A percentile compares a stretch with the other conserved stretches of the same genome.
These are phyloP conservation scores for Cnidoscolus chayamansa DNA, from an alignment of 441 rosid species.

Conservation along the genomic window DNA sequence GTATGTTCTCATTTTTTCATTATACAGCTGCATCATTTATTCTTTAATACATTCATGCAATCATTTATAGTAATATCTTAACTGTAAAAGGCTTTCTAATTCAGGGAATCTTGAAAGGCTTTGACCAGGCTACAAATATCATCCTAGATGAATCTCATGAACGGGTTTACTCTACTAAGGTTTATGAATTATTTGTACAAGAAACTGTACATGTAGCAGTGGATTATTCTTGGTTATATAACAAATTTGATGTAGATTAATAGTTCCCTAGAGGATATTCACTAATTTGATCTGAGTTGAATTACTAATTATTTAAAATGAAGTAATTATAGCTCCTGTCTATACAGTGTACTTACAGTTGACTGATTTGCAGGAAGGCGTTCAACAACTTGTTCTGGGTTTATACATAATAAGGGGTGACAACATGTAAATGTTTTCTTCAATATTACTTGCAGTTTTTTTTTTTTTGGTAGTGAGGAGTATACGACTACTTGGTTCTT, in stretches of 20 bases:
- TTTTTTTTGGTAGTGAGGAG: conserved; percentile 1
- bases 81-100: conserved; percentile 1
- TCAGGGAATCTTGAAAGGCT: conserved; percentile 85
- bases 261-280: not conserved
- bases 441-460: not conserved
- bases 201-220: not conserved
- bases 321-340: not conserved
- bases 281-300: not conserved
- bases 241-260: not conserved
- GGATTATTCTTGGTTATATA: not conserved
- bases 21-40: not conserved
- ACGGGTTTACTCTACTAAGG: conserved; percentile 89
- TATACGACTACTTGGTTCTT: not conserved
- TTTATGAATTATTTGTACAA: not conserved
- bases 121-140: conserved; percentile 94
- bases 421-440: conserved; percentile 63
- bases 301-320: not conserved
- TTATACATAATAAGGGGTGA: conserved; percentile 94
- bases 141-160: conserved; percentile 98
- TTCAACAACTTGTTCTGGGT: conserved; percentile 85
- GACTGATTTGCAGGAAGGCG: conserved; percentile 69
- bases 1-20: conserved; percentile 29
- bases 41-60: not conserved
- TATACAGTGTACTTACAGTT: not conserved
- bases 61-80: not conserved